A percentile compares a stretch with the other conserved stretches of the same genome.
Evolutionary conservation across 2,329 filamentous ascomycete genomes (phyloP).

Genomic region (Phyllosticta capitalensis): DNA sequence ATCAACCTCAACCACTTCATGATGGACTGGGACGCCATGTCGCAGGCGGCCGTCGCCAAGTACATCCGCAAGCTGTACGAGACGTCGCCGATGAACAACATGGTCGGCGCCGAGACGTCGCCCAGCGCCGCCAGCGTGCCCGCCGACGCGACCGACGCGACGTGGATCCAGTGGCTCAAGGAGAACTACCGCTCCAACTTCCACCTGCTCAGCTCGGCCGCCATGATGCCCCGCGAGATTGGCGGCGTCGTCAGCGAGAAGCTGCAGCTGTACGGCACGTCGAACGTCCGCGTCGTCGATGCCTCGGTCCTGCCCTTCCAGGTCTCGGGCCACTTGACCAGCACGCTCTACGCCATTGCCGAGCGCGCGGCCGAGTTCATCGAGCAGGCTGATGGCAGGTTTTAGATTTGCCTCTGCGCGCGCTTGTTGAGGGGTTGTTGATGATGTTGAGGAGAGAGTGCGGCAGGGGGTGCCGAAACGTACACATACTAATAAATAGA

Average conservation of each 20-base stretch:
- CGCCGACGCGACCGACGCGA: slow-evolving; percentile 7
- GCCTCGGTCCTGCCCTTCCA: slow-evolving; percentile 25
- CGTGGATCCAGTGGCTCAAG: slow-evolving; percentile 15
- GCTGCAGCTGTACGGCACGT: slow-evolving; percentile 23
- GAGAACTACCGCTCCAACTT: slow-evolving; percentile 20
- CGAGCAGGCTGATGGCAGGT: slow-evolving; percentile 14
- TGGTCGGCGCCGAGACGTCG: slow-evolving; percentile 16
- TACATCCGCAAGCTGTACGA: slow-evolving; percentile 24
- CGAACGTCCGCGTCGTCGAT: slow-evolving; percentile 22
- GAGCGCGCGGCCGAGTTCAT: slow-evolving; percentile 24
- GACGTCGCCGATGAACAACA: slow-evolving; percentile 21
- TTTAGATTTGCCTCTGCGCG: too few species aligned
- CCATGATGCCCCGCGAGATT: slow-evolving; percentile 24
- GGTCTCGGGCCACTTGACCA: slow-evolving; percentile 21
- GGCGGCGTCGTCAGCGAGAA: slow-evolving; percentile 20
- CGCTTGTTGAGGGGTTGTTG: too few species aligned
- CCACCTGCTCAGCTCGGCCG: slow-evolving; percentile 23
- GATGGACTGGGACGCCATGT: slow-evolving; percentile 35
- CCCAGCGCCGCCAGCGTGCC: slow-evolving; percentile 16
- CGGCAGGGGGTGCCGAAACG: too few species aligned
- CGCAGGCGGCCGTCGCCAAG: slow-evolving; percentile 23
- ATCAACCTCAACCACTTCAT: slow-evolving; percentile 37
- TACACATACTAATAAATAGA: too few species aligned
- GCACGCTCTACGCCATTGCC: slow-evolving; percentile 24
- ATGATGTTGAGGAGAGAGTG: too few species aligned